Percentiles rank a stretch among this genome's conserved stretches.
Evolutionary conservation across 768 basidiomycete species (phyloP).

Genomic region (Leccinum boreale): DNA sequence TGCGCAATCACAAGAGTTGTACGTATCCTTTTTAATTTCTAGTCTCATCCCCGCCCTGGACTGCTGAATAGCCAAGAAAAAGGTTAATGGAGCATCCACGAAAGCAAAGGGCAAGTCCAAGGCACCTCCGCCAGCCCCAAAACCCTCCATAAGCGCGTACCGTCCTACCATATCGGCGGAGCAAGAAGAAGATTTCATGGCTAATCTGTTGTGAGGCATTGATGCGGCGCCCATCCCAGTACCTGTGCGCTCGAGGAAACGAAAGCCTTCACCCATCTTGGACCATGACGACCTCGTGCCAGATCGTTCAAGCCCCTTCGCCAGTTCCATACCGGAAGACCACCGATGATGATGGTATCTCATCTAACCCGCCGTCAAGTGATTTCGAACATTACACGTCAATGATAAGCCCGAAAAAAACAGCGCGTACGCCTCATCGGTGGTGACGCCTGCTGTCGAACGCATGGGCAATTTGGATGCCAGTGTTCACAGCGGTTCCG

Average conservation of each 20-base stretch:
- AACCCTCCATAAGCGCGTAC: slow-evolving; percentile 75
- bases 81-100: slow-evolving; percentile 7
- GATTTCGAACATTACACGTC: slow-evolving; percentile 47
- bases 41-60: slow-evolving; percentile 5
- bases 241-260: slow-evolving; percentile 49
- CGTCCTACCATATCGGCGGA: slow-evolving; percentile 70
- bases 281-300: slow-evolving; percentile 33
- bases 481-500: slow-evolving; percentile 51
- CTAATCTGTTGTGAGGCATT: slow-evolving; percentile 68
- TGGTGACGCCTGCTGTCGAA: slow-evolving; percentile 53
- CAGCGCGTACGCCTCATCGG: slow-evolving; percentile 39
- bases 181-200: slow-evolving; percentile 90
- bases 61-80: slow-evolving; percentile 27
- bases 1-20: slow-evolving; percentile 40
- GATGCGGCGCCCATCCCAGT: slow-evolving; percentile 46
- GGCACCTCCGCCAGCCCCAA: slow-evolving; percentile 45
- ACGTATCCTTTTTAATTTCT: slow-evolving; percentile 11
- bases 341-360: slow-evolving; percentile 26
- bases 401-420: slow-evolving; percentile 69
- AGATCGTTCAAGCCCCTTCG: slow-evolving; percentile 36
- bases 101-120: slow-evolving; percentile 44
- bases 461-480: slow-evolving; percentile 57
- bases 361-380: slow-evolving; percentile 39
- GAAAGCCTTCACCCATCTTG: slow-evolving; percentile 57
- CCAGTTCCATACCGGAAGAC: slow-evolving; percentile 37